These are phyloP conservation scores for Isabelozyma heimii DNA, from an alignment of 805 yeast species.

Conservation along the genomic window DNA sequence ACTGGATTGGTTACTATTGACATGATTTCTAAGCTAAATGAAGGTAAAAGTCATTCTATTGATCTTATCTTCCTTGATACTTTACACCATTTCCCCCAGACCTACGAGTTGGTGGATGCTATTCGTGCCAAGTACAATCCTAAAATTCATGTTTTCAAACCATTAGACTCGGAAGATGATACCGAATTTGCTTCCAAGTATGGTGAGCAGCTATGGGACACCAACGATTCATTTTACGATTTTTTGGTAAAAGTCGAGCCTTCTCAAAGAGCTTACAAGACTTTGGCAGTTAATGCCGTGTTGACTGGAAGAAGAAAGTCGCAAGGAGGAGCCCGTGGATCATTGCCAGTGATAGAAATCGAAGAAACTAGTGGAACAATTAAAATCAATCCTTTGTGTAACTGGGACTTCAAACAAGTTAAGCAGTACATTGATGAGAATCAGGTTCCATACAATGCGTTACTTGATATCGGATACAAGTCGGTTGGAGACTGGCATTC, in stretches of 20 bases:
- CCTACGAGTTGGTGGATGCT: conserved; percentile 65
- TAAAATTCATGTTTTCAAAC: conserved; percentile 64
- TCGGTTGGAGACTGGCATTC: conserved; percentile 96
- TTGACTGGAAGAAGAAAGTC: conserved; percentile 88
- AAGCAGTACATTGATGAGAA: conserved; percentile 63
- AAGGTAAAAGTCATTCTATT: conserved; percentile 34
- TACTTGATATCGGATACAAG: conserved; percentile 82
- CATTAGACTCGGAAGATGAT: conserved; percentile 54
- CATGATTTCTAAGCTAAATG: conserved; percentile 58
- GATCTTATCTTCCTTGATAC: conserved; percentile 89
- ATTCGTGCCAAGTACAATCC: conserved; percentile 56
- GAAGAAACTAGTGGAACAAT: conserved; percentile 68
- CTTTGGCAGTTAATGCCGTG: conserved; percentile 74
- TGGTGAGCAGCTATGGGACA: conserved; percentile 83
- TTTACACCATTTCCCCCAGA: conserved; percentile 92
- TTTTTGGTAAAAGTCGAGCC: conserved; percentile 92
- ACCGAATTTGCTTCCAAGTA: conserved; percentile 61
- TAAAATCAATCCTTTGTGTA: conserved; percentile 85
- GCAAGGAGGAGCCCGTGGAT: conserved; percentile 82
- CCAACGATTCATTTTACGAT: conserved; percentile 78
- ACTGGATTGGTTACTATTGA: conserved; percentile 89
- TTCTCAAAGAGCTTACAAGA: conserved; percentile 75
- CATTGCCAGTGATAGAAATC: conserved; percentile 71
- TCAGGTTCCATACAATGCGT: conserved; percentile 80
- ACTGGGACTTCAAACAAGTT: conserved; percentile 78